Percentiles rank a stretch among this genome's conserved stretches.
These are phyloP conservation scores for Henckelia pumila DNA, from an alignment of 257 asterid genomes.

Conservation along the genomic window DNA sequence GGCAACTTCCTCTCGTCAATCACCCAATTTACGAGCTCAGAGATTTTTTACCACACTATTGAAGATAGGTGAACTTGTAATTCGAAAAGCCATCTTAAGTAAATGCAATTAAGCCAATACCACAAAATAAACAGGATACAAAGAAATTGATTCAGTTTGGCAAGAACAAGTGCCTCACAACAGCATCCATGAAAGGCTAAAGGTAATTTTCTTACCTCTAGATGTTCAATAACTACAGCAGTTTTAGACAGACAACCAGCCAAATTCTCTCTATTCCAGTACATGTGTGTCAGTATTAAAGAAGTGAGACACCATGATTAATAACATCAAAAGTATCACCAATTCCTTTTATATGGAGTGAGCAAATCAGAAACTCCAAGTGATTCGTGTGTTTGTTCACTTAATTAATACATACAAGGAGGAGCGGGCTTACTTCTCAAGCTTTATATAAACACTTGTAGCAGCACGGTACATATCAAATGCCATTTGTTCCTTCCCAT, in stretches of 20 bases:
- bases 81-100: not conserved
- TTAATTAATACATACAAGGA: not conserved
- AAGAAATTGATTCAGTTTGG: no score
- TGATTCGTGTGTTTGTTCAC: not conserved
- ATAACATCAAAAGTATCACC: constrained; percentile 13
- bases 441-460: constrained; percentile 73
- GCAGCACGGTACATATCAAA: constrained; percentile 92
- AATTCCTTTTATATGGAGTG: constrained; percentile 5
- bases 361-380: constrained; percentile 5
- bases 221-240: not conserved
- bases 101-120: not conserved
- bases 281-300: not conserved
- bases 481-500: constrained; percentile 96
- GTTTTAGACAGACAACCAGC: not conserved
- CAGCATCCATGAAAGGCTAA: not conserved
- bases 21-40: not conserved
- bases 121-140: no score
- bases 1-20: constrained; percentile 15
- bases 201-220: not conserved
- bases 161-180: not conserved
- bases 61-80: not conserved
- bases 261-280: not conserved
- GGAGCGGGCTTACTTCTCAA: constrained; percentile 71
- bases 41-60: not conserved
- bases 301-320: not conserved